Evolutionary conservation across 2,329 filamentous ascomycete species (phyloP), one percentile per base, ranked within the genome.

Genomic region (Colletotrichum sp.): DNA sequence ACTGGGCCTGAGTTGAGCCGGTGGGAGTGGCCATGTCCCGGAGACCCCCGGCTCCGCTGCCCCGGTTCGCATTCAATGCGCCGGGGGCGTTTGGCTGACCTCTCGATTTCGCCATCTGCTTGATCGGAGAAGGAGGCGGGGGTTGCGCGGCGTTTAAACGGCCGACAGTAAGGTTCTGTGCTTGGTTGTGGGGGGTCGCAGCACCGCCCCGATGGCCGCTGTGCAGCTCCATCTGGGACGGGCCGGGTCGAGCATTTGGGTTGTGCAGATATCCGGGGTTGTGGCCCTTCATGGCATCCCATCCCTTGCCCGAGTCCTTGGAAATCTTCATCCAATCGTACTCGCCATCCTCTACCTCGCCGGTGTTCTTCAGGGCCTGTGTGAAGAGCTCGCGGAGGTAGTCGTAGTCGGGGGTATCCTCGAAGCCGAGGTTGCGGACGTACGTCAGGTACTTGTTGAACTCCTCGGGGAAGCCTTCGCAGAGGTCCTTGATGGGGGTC

Each of bases 251-350:
- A 76, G 89, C 90, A 85, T 96, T 95, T 84, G 93, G 91, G 87
- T 95, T 93, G 87, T 96, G 95, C 80, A 95, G 89, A 80, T 90
- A 90, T 78, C 86, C 86, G 79, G 86, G 86, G 85, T 94, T 93
- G 81, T 94, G 93, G 85, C 95, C 95, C 80, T 82, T 85, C 72
- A 84, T 83, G 75, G 92, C 92, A 86, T 98, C 95, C 95, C 95
- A 98, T 78, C 96, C 96, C 87, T 98, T 97, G 87, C 96, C 95
- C 81, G 90, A 88, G 82, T 91, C 90, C 85, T 92, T 93, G 88
- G 95, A 97, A 80, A 98, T 90, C 90, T 98, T 98, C 95, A 99
- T 98, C 97, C 97, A 99, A 88, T 99, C 97, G 85, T 99, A 99
- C 85, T 99, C 96, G 82, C 97, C 97, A 85, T 99, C 97, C 84